phyloP scores from a whole-genome alignment of 805 yeast species.

The Cyberlindnera amylophila region DNA sequence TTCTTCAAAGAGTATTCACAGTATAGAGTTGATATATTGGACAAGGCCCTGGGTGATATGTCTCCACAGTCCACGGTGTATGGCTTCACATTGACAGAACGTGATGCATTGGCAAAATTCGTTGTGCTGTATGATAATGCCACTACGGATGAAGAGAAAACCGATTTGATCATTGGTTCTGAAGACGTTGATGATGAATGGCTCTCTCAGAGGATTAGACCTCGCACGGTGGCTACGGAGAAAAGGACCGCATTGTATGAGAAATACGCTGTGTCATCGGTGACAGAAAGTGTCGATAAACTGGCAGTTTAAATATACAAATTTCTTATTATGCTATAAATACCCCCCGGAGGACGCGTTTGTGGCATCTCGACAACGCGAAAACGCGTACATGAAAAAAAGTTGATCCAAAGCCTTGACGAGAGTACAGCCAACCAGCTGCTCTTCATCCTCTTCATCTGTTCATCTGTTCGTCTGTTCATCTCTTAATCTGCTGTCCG shows the following conservation, averaged over 20 bases:
- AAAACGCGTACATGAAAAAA: background rate
- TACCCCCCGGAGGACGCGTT: background rate
- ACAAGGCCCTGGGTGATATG: background rate
- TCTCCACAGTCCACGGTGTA: slow-evolving; percentile 14
- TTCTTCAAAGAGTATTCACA: slow-evolving; percentile 19
- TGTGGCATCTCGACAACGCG: background rate
- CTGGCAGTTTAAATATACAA: background rate
- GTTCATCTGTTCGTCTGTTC: background rate
- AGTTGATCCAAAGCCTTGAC: background rate
- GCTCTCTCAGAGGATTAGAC: slow-evolving; percentile 23
- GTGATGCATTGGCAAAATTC: slow-evolving; percentile 12
- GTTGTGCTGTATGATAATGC: slow-evolving; percentile 1
- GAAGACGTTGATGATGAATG: slow-evolving; percentile 24
- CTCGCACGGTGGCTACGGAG: slow-evolving; percentile 17
- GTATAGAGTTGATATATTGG: slow-evolving; percentile 7
- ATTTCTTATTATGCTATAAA: too few species aligned
- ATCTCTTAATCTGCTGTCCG: background rate
- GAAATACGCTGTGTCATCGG: slow-evolving; percentile 2
- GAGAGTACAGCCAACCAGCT: too few species aligned
- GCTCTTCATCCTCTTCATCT: background rate
- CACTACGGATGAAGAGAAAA: slow-evolving; percentile 11
- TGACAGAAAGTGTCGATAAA: background rate
- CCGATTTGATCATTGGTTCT: slow-evolving; percentile 19
- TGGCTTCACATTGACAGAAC: slow-evolving; percentile 19
- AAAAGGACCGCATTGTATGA: slow-evolving; percentile 9